Conservation (phyloP, 192 early-diverging fungal species). For the Allomyces macrogynus region DNA sequence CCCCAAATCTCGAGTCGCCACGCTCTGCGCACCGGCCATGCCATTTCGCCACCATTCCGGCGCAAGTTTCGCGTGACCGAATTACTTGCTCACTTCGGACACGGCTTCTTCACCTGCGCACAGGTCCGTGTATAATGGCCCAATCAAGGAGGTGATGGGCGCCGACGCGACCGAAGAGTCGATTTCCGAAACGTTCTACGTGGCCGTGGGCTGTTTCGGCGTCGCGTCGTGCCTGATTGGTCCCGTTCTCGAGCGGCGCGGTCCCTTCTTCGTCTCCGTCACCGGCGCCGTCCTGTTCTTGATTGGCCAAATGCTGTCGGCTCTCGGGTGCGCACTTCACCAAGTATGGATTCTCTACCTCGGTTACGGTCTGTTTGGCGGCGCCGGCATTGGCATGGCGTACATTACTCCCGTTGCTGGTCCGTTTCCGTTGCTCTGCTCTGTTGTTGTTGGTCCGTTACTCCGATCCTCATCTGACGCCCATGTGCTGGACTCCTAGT, state of each 20-base stretch:
- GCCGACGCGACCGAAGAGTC: slow-evolving; percentile 3
- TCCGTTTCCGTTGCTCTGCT: neutral
- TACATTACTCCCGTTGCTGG: slow-evolving; percentile 37
- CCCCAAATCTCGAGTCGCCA: slow-evolving; percentile 5
- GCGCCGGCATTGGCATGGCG: slow-evolving; percentile 35
- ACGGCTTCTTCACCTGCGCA: no score
- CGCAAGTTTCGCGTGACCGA: no score
- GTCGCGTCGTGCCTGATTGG: slow-evolving; percentile 30
- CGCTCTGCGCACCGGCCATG: no score
- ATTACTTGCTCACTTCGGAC: no score
- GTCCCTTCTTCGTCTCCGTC: slow-evolving; percentile 25
- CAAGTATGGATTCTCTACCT: slow-evolving; percentile 39
- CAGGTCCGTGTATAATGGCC: slow-evolving; percentile 22
- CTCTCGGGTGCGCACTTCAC: slow-evolving; percentile 24
- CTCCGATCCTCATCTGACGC: no score
- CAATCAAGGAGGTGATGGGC: slow-evolving; percentile 7
- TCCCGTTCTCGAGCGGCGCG: slow-evolving; percentile 36
- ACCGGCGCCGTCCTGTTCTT: slow-evolving; percentile 26
- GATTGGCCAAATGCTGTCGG: slow-evolving; percentile 30
- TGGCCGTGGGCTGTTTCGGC: slow-evolving; percentile 33
- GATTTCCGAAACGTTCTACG: slow-evolving; percentile 39
- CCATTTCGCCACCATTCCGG: no score
- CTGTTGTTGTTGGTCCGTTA: no score
- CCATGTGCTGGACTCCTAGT: slow-evolving; percentile 3
- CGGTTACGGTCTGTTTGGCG: slow-evolving; percentile 42